Conservation (phyloP, 106 monocot genomes). For the Apostasia shenzhenica region DNA sequence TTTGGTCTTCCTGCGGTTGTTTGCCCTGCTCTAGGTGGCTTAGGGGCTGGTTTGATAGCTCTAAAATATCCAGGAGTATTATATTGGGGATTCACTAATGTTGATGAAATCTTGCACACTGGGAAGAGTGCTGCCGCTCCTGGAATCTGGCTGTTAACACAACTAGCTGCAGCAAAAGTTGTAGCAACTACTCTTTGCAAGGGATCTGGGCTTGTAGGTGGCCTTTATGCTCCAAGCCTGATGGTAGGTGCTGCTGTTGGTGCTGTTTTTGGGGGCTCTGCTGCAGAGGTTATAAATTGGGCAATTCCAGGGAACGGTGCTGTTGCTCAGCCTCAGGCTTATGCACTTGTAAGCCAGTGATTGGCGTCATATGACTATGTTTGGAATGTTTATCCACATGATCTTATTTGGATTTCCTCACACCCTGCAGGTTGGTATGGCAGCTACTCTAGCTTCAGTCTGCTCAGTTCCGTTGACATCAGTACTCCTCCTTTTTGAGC, state of each 20-base stretch:
- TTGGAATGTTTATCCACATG: neutral
- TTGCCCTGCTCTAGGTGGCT: conserved; percentile 93
- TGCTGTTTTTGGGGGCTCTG: conserved; percentile 98
- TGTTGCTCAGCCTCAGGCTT: conserved; percentile 98
- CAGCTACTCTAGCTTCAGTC: conserved; percentile 95
- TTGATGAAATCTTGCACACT: conserved; percentile 97
- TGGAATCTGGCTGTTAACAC: conserved; percentile 98
- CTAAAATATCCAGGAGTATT: conserved; percentile 93
- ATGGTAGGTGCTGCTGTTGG: conserved; percentile 99
- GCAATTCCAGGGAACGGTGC: conserved; percentile 95
- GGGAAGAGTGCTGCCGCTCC: conserved; percentile 99
- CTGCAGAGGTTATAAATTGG: conserved; percentile 89
- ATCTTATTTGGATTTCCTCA: neutral
- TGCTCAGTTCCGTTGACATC: conserved; percentile 99
- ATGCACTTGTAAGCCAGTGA: conserved; percentile 74
- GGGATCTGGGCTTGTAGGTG: conserved; percentile 98
- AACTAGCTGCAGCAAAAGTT: conserved; percentile 88
- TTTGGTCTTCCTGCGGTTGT: conserved; percentile 84
- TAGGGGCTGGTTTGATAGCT: conserved; percentile 97
- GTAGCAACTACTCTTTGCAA: conserved; percentile 98
- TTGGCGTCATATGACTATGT: too few species aligned
- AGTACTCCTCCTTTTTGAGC: conserved; percentile 93
- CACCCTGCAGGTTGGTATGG: conserved; percentile 86
- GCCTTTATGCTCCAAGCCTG: conserved; percentile 98
- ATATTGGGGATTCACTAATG: conserved; percentile 99